Percentiles rank a stretch among this genome's conserved stretches.
Evolutionary conservation across 495 filamentous ascomycete species (phyloP).

Genomic region (Hypoxylon subgilvum): DNA sequence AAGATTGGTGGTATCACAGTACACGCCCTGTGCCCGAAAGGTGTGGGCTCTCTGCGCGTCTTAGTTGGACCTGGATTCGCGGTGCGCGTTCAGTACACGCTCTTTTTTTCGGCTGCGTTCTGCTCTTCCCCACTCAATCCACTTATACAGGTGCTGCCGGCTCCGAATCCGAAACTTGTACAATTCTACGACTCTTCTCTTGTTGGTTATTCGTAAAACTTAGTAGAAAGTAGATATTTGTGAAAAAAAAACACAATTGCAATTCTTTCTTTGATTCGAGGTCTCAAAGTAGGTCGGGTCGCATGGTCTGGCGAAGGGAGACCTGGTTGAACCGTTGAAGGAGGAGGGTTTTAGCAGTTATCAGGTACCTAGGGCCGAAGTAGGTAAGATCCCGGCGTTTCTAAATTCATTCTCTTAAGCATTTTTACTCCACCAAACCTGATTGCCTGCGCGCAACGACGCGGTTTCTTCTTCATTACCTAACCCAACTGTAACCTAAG

Average conservation of each 20-base stretch:
- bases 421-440: too few relatives aligned
- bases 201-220: background rate
- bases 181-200: too few relatives aligned
- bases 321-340: constrained; percentile 2
- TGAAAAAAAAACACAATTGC: background rate
- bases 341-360: too few relatives aligned
- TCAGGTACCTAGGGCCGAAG: background rate
- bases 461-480: constrained; percentile 31
- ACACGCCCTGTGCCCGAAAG: constrained; percentile 20
- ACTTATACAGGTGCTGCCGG: constrained; percentile 12
- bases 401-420: too few relatives aligned
- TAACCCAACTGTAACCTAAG: too few relatives aligned
- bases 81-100: constrained; percentile 38
- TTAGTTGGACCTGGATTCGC: constrained; percentile 36
- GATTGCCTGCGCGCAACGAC: constrained; percentile 9
- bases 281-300: constrained; percentile 19
- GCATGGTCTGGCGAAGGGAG: constrained; percentile 17
- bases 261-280: constrained; percentile 12
- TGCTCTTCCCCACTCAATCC: constrained; percentile 26
- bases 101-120: constrained; percentile 31
- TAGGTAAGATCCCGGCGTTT: too few relatives aligned
- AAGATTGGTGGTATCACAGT: constrained; percentile 30
- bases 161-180: too few relatives aligned
- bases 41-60: constrained; percentile 37
- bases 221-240: background rate